These are phyloP conservation scores for Epicoccum nigrum DNA, from an alignment of 2,329 filamentous ascomycete genomes.

Conservation along the genomic window DNA sequence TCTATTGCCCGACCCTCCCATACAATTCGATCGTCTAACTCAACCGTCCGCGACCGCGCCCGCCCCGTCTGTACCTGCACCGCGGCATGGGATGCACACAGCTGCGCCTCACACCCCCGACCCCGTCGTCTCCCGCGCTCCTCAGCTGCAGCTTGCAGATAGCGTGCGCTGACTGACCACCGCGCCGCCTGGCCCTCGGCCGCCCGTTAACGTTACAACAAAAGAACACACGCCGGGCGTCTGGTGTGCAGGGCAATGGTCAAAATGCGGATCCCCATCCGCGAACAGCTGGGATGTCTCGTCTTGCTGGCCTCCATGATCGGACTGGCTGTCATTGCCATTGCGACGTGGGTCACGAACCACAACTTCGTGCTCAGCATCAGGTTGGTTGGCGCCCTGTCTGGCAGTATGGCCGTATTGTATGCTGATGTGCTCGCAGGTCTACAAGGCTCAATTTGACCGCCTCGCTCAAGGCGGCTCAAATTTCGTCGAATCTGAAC, in stretches of 20 bases:
- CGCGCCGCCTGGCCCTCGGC: constrained; percentile 9
- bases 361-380: constrained; percentile 18
- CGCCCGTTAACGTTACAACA: not conserved
- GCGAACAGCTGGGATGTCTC: constrained; percentile 82
- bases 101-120: constrained; percentile 16
- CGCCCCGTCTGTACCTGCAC: not conserved
- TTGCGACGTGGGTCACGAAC: constrained; percentile 67
- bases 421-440: constrained; percentile 27
- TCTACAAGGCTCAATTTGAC: constrained; percentile 73
- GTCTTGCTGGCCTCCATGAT: constrained; percentile 77
- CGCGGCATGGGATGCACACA: constrained; percentile 38
- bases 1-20: too few species aligned
- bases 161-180: constrained; percentile 26
- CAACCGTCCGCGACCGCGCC: not conserved
- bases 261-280: constrained; percentile 83
- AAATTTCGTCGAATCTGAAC: constrained; percentile 78
- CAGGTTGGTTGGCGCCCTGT: constrained; percentile 8
- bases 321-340: constrained; percentile 76
- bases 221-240: not conserved
- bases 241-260: constrained; percentile 32
- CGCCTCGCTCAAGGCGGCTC: constrained; percentile 83
- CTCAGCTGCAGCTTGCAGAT: constrained; percentile 18
- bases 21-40: too few species aligned
- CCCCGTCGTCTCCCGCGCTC: constrained; percentile 19
- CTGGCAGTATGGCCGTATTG: not conserved